Evolutionary conservation across 1,284 basidiomycete species (phyloP), one percentile per base, ranked within the genome.

Genomic region (Ganoderma boninense): DNA sequence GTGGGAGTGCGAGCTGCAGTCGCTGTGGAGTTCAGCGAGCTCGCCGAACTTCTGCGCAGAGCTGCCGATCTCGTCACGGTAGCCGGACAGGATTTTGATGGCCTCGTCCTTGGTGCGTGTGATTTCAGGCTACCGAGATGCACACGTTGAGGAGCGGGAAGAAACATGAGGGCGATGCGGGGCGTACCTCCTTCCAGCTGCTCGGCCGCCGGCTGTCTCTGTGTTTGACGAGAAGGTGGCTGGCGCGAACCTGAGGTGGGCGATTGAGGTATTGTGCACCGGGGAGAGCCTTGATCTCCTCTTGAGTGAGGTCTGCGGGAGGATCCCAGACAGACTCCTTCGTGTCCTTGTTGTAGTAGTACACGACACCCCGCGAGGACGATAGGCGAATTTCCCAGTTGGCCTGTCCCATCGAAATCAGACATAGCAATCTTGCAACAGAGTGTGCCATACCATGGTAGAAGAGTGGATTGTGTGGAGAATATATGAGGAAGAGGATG

Each of bases 181-280:
- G 43, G 84, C 93, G 74, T 75, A 95, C 96, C 86, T 96, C 92
- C 81, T 95, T 95, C 96, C 97, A 98, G 79, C 93, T 95, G 66
- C 93, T 90, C 6, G 98, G 95, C 65, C 97, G 85, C 69, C 98
- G 86, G 79, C 95, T 97, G 16, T 89, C 95, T 35, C 83, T 84
- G 82, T 99, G 97, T 84, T 99, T 99, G 75, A 98, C 92, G 67
- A 99, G 85, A 73, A 99, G 85, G 84, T 99, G 98, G 79, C 95
- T 97, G 14, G 97, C 97, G 69, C 96, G 90, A 43, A 98, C 95
- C 81, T 95, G 88, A 18, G 84, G 87, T 13, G 85, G 82, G 65
- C 76, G 73, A 1, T 79, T 77, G 54, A 84, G 78, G 52, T 79
- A 69, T 40, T 88, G 81, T 32, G 92, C 93, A 0, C 96, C 96